Conservation (phyloP, 495 filamentous ascomycete species). For the Daldinia vernicosa region DNA sequence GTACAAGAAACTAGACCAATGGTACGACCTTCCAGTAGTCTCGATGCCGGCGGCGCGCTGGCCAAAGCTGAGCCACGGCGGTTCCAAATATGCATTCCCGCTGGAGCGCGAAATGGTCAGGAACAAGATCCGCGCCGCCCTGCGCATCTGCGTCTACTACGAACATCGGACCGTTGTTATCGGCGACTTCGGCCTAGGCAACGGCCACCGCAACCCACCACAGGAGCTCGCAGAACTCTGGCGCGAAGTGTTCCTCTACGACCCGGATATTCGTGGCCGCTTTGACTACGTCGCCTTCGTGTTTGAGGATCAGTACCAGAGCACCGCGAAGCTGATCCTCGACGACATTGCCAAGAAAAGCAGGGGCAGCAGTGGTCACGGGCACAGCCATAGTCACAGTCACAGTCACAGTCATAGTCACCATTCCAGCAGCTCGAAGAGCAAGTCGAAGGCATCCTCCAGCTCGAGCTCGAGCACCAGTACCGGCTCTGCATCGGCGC, state of each 20-base stretch:
- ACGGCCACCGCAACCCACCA: constrained; percentile 73
- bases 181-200: constrained; percentile 75
- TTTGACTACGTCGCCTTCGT: constrained; percentile 77
- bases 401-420: constrained; percentile 5
- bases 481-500: constrained; percentile 22
- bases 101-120: constrained; percentile 73
- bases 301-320: constrained; percentile 62
- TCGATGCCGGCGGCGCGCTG: constrained; percentile 74
- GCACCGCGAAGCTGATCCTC: constrained; percentile 55
- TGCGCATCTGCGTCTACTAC: constrained; percentile 71
- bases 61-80: constrained; percentile 72
- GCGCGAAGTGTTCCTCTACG: constrained; percentile 70
- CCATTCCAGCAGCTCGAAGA: constrained; percentile 43
- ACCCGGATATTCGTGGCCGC: constrained; percentile 71
- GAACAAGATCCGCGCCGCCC: constrained; percentile 74
- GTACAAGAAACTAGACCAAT: constrained; percentile 59
- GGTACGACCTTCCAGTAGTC: constrained; percentile 68
- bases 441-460: constrained; percentile 46
- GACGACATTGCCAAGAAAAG: constrained; percentile 60
- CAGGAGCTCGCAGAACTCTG: constrained; percentile 73
- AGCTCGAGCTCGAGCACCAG: constrained; percentile 41
- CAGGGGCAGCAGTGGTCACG: constrained; percentile 33
- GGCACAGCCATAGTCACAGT: constrained; percentile 27
- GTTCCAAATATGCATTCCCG: constrained; percentile 72
- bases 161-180: constrained; percentile 68